Base-by-base conservation (phyloP, 768 basidiomycete genomes). In the Saitozyma podzolica region DNA sequence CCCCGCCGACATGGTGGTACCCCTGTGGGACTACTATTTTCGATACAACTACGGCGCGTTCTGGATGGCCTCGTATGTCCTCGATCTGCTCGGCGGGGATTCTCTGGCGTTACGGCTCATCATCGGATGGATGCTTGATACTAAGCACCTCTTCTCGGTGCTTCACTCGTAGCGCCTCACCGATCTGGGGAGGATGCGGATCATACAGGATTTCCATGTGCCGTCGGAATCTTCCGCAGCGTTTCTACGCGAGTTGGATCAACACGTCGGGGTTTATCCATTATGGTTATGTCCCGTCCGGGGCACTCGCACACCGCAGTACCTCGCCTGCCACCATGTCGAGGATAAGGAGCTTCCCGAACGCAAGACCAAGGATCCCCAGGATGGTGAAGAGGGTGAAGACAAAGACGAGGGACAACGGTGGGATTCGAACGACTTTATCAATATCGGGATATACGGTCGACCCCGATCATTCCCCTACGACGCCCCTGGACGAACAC, bases 361-460 rank as follows among this genome's bases (percentile, higher is more conserved):
- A 5, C 29, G 5, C 29, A 2, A 29, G 29, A 29, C 29, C 29
- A 5, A 2, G 29, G 29, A 29, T 29, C 5, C 29, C 29, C 29
- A 29, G 29, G 29, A 29, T 2, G 29, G 29, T 29, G 29, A 29
- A 29, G 29, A 29, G 2, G 29, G 29, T 29, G 29, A 29, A 29
- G 29, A 29, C 2, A 29, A 5, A 5, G 29, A 29, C 29, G 29
- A 29, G 29, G 29, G 29, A 29, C 2, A 29, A 29, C 29, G 29
- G 5, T 29, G 2, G 29, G 29, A 5, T 29, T 29, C 29, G 29
- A 52, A 19, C 50, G 13, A 19, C 7, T 57, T 65, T 29, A 62
- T 66, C 56, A 66, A 66, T 45, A 60, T 66, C 19, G 64, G 64
- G 50, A 66, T 66, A 47, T 66, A 66, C 41, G 64, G 64, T 45